A percentile compares a stretch with the other conserved stretches of the same genome.
Evolutionary conservation across 2,329 filamentous ascomycete genomes (phyloP).

Genomic region (Zymoseptoria ardabiliae): DNA sequence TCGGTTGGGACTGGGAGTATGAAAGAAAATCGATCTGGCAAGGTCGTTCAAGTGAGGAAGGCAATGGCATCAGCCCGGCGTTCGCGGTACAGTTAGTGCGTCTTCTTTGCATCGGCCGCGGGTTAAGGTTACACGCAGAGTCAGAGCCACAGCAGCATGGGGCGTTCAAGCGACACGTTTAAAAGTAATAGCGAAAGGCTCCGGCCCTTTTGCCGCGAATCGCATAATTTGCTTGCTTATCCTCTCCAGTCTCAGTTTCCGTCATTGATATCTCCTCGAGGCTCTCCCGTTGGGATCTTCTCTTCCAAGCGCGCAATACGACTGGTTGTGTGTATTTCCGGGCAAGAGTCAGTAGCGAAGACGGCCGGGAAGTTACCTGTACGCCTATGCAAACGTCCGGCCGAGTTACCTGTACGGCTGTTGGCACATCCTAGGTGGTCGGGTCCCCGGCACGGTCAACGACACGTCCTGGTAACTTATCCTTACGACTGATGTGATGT

Average conservation of each 20-base stretch:
- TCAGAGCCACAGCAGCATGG: neutral
- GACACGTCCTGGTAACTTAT: neutral
- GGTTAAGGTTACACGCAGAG: neutral
- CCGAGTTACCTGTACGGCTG: no score
- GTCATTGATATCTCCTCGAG: no score
- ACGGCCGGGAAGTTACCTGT: no score
- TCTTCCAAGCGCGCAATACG: no score
- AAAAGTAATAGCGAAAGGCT: neutral
- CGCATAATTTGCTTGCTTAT: no score
- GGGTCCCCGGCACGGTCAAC: neutral
- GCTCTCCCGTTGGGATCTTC: no score
- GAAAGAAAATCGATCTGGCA: neutral
- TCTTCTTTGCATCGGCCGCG: no score
- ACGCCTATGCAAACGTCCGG: no score
- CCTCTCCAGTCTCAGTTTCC: no score
- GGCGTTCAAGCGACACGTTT: neutral
- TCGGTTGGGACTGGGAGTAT: neutral
- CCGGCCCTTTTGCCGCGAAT: no score
- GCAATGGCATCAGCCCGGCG: neutral
- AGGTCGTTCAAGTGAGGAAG: neutral
- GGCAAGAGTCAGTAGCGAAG: no score
- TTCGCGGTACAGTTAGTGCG: neutral
- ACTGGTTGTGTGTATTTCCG: no score
- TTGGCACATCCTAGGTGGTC: neutral
- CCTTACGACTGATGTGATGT: neutral